phyloP scores from a whole-genome alignment of 371 early-diverging fungal species.

The Apophysomyces elegans region DNA sequence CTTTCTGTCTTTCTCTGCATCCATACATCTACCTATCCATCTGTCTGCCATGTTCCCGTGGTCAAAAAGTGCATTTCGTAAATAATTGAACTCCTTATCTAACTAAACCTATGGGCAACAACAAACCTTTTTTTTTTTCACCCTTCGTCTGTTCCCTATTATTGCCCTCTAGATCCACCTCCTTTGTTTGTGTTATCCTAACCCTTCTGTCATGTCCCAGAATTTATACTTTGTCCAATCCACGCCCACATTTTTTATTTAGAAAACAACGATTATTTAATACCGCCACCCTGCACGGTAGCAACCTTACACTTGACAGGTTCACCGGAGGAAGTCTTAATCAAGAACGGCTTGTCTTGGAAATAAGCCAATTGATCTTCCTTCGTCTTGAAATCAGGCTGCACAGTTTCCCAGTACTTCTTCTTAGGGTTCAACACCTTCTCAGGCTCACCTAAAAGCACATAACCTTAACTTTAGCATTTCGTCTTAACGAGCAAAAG shows the following conservation, averaged over 20 bases:
- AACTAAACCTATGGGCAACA: too few species aligned
- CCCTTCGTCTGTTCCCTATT: too few species aligned
- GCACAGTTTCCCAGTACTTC: slow-evolving; percentile 96
- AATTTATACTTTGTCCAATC: too few species aligned
- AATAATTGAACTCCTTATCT: too few species aligned
- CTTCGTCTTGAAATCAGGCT: slow-evolving; percentile 89
- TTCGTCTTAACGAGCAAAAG: too few species aligned
- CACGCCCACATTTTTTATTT: neutral
- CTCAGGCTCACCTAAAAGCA: slow-evolving; percentile 71
- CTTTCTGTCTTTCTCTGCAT: too few species aligned
- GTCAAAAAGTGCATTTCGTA: too few species aligned
- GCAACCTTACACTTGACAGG: slow-evolving; percentile 59
- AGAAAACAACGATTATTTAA: slow-evolving; percentile 62
- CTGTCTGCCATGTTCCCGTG: too few species aligned
- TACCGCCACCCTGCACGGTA: slow-evolving; percentile 71
- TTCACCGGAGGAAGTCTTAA: slow-evolving; percentile 62
- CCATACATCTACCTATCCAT: too few species aligned
- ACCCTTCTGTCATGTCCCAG: too few species aligned
- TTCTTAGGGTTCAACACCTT: slow-evolving; percentile 94
- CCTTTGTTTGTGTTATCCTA: neutral
- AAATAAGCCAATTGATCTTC: slow-evolving; percentile 78
- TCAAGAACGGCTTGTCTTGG: slow-evolving; percentile 64
- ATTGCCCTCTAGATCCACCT: neutral
- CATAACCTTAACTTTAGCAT: too few species aligned
- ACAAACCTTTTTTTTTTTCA: too few species aligned